Evolutionary conservation across 768 basidiomycete genomes (phyloP), one percentile per base, ranked within the genome.

Genomic region (Lactarius pseudohatsudake): DNA sequence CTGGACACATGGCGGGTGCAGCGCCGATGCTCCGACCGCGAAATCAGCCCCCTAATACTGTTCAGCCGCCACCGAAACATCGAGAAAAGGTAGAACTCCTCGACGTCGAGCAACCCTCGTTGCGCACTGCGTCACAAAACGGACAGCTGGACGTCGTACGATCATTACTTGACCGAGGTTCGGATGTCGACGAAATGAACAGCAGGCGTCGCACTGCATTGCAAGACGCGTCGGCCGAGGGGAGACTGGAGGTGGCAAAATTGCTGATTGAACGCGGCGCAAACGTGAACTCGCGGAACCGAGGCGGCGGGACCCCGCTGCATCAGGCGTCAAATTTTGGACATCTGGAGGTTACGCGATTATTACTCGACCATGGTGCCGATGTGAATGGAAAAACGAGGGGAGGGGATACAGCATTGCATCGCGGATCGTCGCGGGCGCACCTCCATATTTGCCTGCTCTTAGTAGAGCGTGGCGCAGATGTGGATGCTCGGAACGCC

Each of bases 301-400:
- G n/a, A 28, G 13, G 22, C 7, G 22, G 40, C 40, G 10, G n/a
- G 56, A 64, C 56, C 0, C 43, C 62, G 4, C 43, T 64, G 8
- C 43, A 11, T 4, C 15, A 9, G 13, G 62, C 62, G 6, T 57
- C 40, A 30, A 10, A 5, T 34, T 10, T 4, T 0, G 62, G 62
- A 13, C 40, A 43, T 8, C 4, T 22, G 3, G 55, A 45, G 9
- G 30, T 63, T 34, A 36, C n/a, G 8, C 40, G 16, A n/a, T n/a
- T 57, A 2, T n/a, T 63, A 11, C 62, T 63, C 8, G 40, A 57
- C 26, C 30, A 45, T 13, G 54, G 34, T 28, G 62, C 62, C 4
- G n/a, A 63, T 56, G 20, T 32, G n/a, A 32, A 32, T n/a, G 28
- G 20, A 34, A 30, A 41, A 56, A 32, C 53, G 11, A 15, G 18